phyloP scores from a whole-genome alignment of 2,329 filamentous ascomycete genomes.

The Cordyceps cateniannulata region DNA sequence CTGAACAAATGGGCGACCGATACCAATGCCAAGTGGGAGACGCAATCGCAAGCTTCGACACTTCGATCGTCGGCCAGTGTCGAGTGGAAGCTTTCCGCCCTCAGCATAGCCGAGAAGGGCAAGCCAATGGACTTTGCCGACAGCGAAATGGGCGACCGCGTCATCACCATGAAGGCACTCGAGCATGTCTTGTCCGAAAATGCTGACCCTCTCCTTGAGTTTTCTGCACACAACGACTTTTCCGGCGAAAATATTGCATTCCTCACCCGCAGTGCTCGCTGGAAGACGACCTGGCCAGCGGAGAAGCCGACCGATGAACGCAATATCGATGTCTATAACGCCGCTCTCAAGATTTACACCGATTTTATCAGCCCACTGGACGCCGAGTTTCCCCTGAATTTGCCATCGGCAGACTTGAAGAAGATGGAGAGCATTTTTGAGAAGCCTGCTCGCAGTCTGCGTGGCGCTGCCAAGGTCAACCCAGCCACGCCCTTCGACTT shows the following conservation, averaged over 20 bases:
- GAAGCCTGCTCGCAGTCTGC: conserved; percentile 28
- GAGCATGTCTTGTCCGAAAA: conserved; percentile 42
- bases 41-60: conserved; percentile 19
- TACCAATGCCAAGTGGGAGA: conserved; percentile 25
- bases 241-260: conserved; percentile 55
- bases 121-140: conserved; percentile 19
- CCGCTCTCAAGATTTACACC: conserved; percentile 42
- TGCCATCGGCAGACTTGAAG: conserved; percentile 36
- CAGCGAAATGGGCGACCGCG: conserved; percentile 30
- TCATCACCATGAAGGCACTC: conserved; percentile 46
- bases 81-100: too few relatives aligned
- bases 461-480: conserved; percentile 20
- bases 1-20: conserved; percentile 19
- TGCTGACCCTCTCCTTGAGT: conserved; percentile 41
- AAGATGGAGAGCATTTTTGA: conserved; percentile 38
- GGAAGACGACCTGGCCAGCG: conserved; percentile 26
- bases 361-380: conserved; percentile 39
- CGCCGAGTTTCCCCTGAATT: conserved; percentile 45
- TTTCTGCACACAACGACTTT: conserved; percentile 48
- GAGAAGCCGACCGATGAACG: not conserved
- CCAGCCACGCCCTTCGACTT: conserved; percentile 18
- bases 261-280: conserved; percentile 39
- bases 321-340: conserved; percentile 28
- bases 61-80: conserved; percentile 16
- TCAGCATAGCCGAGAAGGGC: conserved; percentile 25